Evolutionary conservation across 2,329 filamentous ascomycete genomes (phyloP).

Genomic region (Cyclaneusma minus): DNA sequence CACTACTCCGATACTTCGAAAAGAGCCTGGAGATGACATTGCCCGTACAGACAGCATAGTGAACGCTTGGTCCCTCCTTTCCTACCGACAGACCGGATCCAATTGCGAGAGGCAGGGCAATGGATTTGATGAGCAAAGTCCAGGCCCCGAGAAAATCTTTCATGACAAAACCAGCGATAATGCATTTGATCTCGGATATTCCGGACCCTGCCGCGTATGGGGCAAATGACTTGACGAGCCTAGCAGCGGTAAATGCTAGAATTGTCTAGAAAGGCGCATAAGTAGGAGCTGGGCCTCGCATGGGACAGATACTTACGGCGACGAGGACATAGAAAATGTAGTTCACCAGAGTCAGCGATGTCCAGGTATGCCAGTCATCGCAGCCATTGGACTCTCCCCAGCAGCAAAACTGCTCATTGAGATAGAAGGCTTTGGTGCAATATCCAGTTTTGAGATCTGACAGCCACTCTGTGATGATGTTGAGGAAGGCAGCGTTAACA

Average conservation of each 20-base stretch:
- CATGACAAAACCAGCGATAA: slow-evolving; percentile 98
- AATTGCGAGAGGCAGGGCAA: slow-evolving; percentile 81
- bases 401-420: slow-evolving; percentile 96
- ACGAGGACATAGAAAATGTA: slow-evolving; percentile 82
- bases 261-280: slow-evolving; percentile 33
- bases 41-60: slow-evolving; percentile 94
- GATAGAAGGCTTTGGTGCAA: slow-evolving; percentile 87
- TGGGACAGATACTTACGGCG: slow-evolving; percentile 36
- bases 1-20: slow-evolving; percentile 79
- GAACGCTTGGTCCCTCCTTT: slow-evolving; percentile 96
- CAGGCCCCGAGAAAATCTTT: slow-evolving; percentile 89
- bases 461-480: slow-evolving; percentile 94
- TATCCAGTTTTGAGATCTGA: slow-evolving; percentile 93
- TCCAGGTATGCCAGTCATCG: slow-evolving; percentile 81
- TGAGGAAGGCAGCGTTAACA: slow-evolving; percentile 80
- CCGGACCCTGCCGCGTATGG: slow-evolving; percentile 94
- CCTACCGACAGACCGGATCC: slow-evolving; percentile 88
- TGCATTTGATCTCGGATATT: slow-evolving; percentile 98
- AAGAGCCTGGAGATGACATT: slow-evolving; percentile 93
- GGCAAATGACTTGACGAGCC: slow-evolving; percentile 77
- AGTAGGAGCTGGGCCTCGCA: background rate
- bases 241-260: slow-evolving; percentile 71
- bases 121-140: slow-evolving; percentile 87
- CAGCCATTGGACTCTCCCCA: slow-evolving; percentile 92
- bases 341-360: slow-evolving; percentile 59